Evolutionary conservation across 2,329 filamentous ascomycete genomes (phyloP).

Genomic region (Peltaster fructicola): DNA sequence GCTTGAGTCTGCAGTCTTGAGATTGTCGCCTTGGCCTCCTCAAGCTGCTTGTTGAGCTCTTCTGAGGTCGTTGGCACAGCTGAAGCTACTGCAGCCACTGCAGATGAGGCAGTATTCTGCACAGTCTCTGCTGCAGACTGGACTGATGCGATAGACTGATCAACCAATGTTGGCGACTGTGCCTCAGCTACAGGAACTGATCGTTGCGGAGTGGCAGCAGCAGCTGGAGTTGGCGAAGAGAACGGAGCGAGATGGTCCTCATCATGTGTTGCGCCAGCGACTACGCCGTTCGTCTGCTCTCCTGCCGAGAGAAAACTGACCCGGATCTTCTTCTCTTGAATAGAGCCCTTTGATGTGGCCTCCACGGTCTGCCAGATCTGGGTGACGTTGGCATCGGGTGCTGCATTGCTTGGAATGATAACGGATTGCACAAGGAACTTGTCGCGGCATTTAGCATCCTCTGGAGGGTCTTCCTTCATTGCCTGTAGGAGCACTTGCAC

Average conservation of each 20-base stretch:
- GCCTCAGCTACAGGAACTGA: constrained; percentile 21
- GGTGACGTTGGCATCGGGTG: constrained; percentile 59
- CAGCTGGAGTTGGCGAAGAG: constrained; percentile 34
- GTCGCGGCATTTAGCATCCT: constrained; percentile 81
- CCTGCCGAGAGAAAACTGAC: constrained; percentile 64
- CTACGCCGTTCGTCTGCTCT: constrained; percentile 12
- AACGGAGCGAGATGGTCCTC: constrained; percentile 34
- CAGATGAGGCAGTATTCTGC: constrained; percentile 21
- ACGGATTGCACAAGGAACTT: constrained; percentile 96
- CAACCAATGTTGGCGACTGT: constrained; percentile 20
- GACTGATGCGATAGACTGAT: constrained; percentile 19
- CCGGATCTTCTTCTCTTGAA: constrained; percentile 91
- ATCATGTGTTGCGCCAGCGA: constrained; percentile 7
- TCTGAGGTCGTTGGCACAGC: constrained; percentile 33
- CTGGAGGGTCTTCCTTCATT: constrained; percentile 86
- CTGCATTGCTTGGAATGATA: constrained; percentile 59
- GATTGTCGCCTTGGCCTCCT: constrained; percentile 58
- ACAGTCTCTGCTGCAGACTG: constrained; percentile 26
- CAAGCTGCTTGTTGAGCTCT: constrained; percentile 55
- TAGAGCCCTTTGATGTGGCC: constrained; percentile 53
- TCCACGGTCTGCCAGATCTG: constrained; percentile 65
- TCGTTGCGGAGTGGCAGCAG: constrained; percentile 29
- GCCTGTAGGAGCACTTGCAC: constrained; percentile 95
- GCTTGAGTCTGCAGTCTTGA: constrained; percentile 45
- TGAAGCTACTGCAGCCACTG: constrained; percentile 32